phyloP scores from a whole-genome alignment of 345 rosid species.

The Gossypium raimondii region DNA sequence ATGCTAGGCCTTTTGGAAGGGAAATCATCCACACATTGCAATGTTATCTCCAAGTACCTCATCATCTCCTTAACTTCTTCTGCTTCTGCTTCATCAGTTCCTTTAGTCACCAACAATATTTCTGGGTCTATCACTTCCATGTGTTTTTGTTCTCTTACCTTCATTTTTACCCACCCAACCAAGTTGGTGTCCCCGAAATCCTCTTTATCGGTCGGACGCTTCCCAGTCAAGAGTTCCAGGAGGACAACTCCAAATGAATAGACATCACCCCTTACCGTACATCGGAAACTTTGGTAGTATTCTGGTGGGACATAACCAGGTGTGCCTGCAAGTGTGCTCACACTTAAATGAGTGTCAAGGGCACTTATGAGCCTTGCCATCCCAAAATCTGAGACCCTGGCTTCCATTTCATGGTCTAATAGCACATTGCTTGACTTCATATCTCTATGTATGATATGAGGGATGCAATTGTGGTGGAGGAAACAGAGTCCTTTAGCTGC shows the following conservation, averaged over 20 bases:
- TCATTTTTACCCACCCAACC: slow-evolving; percentile 95
- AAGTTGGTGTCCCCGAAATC: slow-evolving; percentile 97
- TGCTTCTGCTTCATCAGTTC: slow-evolving; percentile 46
- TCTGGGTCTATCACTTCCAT: slow-evolving; percentile 93
- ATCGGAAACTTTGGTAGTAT: slow-evolving; percentile 92
- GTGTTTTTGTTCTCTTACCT: slow-evolving; percentile 74
- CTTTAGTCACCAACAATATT: slow-evolving; percentile 40
- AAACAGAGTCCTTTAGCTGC: slow-evolving; percentile 94
- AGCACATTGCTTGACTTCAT: slow-evolving; percentile 96
- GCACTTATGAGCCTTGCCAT: slow-evolving; percentile 98
- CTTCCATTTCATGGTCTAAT: slow-evolving; percentile 87
- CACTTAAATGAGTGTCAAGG: slow-evolving; percentile 90
- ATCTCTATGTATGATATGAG: slow-evolving; percentile 90
- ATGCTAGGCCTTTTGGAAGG: slow-evolving; percentile 83
- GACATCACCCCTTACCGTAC: slow-evolving; percentile 93
- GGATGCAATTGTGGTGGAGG: slow-evolving; percentile 93
- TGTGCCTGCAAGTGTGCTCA: slow-evolving; percentile 91
- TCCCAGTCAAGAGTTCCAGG: slow-evolving; percentile 82
- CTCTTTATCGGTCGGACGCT: slow-evolving; percentile 89
- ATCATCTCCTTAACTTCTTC: slow-evolving; percentile 73
- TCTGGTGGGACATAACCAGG: slow-evolving; percentile 97
- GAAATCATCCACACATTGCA: slow-evolving; percentile 85
- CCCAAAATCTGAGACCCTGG: slow-evolving; percentile 93
- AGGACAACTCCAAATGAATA: slow-evolving; percentile 89
- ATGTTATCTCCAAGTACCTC: slow-evolving; percentile 69